Evolutionary conservation across 164 flowering plant species (phyloP).

Genomic region (Echeveria elegans): DNA sequence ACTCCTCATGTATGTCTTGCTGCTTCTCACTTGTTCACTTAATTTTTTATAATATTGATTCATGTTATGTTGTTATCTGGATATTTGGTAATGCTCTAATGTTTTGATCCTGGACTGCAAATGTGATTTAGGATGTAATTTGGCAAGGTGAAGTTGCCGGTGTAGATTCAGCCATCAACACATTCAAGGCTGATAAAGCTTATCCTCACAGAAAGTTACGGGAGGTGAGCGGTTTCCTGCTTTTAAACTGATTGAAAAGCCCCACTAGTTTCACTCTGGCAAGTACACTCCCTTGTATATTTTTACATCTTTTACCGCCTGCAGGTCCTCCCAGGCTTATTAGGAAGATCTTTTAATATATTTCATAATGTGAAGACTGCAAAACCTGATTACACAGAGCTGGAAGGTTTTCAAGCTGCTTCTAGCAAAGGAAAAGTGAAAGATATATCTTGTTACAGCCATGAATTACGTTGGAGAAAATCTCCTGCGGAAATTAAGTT

Average conservation of each 20-base stretch:
- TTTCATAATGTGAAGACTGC: constrained; percentile 64
- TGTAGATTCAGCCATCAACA: constrained; percentile 56
- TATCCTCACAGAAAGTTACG: constrained; percentile 49
- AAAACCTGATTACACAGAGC: constrained; percentile 34
- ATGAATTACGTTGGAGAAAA: constrained; percentile 70
- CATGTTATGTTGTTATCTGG: neutral
- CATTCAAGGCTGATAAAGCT: constrained; percentile 78
- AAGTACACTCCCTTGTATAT: too few relatives aligned
- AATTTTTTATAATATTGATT: neutral
- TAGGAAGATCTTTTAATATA: constrained; percentile 43
- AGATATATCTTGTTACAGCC: constrained; percentile 53
- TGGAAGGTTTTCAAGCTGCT: constrained; percentile 61
- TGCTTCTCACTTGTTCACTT: neutral
- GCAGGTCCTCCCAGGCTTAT: constrained; percentile 74
- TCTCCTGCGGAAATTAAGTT: constrained; percentile 76
- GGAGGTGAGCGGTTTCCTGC: constrained; percentile 30
- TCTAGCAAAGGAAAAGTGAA: constrained; percentile 41
- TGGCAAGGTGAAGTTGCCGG: constrained; percentile 96
- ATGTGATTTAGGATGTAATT: constrained; percentile 45
- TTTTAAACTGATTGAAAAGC: neutral
- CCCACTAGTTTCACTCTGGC: neutral
- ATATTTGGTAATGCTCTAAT: too few relatives aligned
- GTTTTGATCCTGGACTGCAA: neutral
- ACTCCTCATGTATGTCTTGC: constrained; percentile 43
- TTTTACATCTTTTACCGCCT: constrained; percentile 12